Evolutionary conservation across 129 eudicot species (phyloP).

Genomic region (Saussurea involucrata): DNA sequence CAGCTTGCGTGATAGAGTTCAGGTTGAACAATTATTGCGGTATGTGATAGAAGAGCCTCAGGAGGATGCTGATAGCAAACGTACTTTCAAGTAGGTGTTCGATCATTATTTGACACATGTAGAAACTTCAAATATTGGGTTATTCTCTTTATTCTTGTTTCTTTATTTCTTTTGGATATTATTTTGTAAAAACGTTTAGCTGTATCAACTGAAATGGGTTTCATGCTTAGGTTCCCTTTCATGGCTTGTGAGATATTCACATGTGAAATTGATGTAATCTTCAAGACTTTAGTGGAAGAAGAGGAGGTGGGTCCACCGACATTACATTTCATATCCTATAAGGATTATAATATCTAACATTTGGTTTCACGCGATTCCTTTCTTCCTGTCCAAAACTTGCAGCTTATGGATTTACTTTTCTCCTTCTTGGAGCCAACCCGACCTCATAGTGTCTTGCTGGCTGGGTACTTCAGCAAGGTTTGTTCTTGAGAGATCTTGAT

Average conservation of each 20-base stretch:
- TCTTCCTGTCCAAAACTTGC: conserved; percentile 15
- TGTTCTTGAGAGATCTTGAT: not conserved
- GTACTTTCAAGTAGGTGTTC: conserved; percentile 64
- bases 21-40: conserved; percentile 69
- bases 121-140: not conserved
- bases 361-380: not conserved
- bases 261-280: conserved; percentile 78
- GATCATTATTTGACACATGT: conserved; percentile 8
- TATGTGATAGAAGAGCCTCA: conserved; percentile 70
- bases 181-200: not conserved
- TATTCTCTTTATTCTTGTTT: not conserved
- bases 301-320: conserved; percentile 52
- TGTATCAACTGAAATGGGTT: conserved; percentile 10
- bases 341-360: not conserved
- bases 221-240: conserved; percentile 66
- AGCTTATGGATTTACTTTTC: conserved; percentile 85
- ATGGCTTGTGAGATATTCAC: conserved; percentile 79
- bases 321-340: not conserved
- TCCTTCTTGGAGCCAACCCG: conserved; percentile 87
- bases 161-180: not conserved
- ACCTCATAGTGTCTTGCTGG: conserved; percentile 71
- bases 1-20: conserved; percentile 84
- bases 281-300: conserved; percentile 79
- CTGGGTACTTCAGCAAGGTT: conserved; percentile 95
- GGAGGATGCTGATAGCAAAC: conserved; percentile 79